Evolutionary conservation across 192 early-diverging fungal species (phyloP), one percentile per base, ranked within the genome.

Genomic region (Phlyctochytrium bullatum): DNA sequence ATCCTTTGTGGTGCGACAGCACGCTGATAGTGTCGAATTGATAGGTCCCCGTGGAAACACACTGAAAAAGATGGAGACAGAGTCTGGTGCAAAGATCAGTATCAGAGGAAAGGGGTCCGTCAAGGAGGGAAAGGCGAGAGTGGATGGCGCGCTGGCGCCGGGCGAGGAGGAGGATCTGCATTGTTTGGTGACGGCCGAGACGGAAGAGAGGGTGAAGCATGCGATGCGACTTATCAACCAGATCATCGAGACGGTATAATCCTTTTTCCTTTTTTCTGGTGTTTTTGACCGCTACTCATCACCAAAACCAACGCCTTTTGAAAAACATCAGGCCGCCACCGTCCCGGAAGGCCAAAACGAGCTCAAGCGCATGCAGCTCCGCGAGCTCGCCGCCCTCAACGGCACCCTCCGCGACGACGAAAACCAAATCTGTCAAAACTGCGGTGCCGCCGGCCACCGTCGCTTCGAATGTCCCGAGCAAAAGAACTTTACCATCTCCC

Each of bases 361-460:
- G 71, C 75, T 96, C 47, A 98, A 98, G 75, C 84, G 93, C 61
- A 88, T 88, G 78, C 97, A 98, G 77, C 75, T 98, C 65, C 88
- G 97, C 58, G 93, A 96, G 69, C 78, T 98, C 67, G 97, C 97
- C 1, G 90, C 90, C 23, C 77, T 98, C 50, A 98, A 98, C 74
- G 97, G 97, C 64, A 98, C 97, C 2, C 75, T 98, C 40, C 82
- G 97, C 36, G 95, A 97, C 65, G 95, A 97, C 69, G 94, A 96
- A 77, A 90, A 89, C 59, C 92, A 96, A 74, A 90, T 90, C 1
- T 98, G 97, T 73, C 82, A 85, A 57, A 97, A 97, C 76, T 98
- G 97, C 74, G 97, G 97, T 65, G 88, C 80, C 27, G 67, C 76
- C 33, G 76, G 95, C 16, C 97, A 98, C 79, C 89, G 91, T 57